These are phyloP conservation scores for Phytophthora sp. DNA, from an alignment of 352 stramenopile genomes.

Conservation along the genomic window DNA sequence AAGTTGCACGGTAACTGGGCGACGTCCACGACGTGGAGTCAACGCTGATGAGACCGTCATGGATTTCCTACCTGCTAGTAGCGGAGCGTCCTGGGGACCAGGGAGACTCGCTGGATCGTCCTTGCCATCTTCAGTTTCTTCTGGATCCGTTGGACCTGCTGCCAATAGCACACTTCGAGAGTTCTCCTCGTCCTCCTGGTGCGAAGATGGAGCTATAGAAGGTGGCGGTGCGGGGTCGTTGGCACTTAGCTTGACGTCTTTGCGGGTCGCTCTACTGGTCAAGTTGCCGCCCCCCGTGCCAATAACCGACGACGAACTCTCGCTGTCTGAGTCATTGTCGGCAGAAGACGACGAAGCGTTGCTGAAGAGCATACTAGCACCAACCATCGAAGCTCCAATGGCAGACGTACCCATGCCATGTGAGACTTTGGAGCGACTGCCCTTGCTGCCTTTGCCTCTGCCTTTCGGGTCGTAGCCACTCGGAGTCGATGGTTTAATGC, in stretches of 20 bases:
- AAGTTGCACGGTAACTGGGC: slow-evolving; percentile 57
- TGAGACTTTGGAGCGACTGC: slow-evolving; percentile 42
- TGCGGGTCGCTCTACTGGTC: slow-evolving; percentile 4
- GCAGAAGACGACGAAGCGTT: slow-evolving; percentile 61
- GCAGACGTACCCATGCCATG: slow-evolving; percentile 19
- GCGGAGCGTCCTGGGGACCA: background rate
- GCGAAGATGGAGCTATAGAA: slow-evolving; percentile 12
- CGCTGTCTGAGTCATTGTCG: slow-evolving; percentile 57
- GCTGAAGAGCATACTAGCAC: slow-evolving; percentile 61
- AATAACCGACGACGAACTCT: slow-evolving; percentile 36
- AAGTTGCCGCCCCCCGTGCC: background rate
- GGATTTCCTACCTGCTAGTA: slow-evolving; percentile 15
- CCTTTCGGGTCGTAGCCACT: slow-evolving; percentile 18
- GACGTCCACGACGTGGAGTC: slow-evolving; percentile 10
- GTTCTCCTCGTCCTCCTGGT: slow-evolving; percentile 30
- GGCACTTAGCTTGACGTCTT: slow-evolving; percentile 20
- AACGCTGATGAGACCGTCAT: slow-evolving; percentile 4
- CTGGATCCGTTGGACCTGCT: slow-evolving; percentile 5
- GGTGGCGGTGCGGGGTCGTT: slow-evolving; percentile 5
- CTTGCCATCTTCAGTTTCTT: slow-evolving; percentile 30
- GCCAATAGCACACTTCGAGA: background rate
- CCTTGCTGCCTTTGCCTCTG: slow-evolving; percentile 31
- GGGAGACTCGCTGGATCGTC: slow-evolving; percentile 5
- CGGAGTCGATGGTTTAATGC: slow-evolving; percentile 65
- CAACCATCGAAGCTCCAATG: slow-evolving; percentile 38